Evolutionary conservation across 352 stramenopile species (phyloP).

Genomic region (Phytophthora boehmeriae): DNA sequence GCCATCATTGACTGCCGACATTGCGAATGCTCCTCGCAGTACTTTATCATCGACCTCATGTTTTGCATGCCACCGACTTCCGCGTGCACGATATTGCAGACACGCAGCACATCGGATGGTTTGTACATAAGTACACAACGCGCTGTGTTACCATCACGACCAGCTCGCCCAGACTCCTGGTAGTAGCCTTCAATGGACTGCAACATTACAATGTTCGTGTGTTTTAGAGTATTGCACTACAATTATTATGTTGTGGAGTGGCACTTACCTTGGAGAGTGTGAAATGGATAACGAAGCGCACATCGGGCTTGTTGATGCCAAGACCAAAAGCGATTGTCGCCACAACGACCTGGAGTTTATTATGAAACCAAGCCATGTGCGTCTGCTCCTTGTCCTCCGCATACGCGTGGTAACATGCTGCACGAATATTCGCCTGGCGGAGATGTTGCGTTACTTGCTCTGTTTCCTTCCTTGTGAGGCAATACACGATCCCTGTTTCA

Average conservation of each 20-base stretch:
- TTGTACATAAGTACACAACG: conserved; percentile 91
- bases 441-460: conserved; percentile 88
- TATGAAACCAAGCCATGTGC: conserved; percentile 59
- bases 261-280: conserved; percentile 70
- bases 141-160: conserved; percentile 91
- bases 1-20: conserved; percentile 59
- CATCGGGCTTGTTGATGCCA: conserved; percentile 94
- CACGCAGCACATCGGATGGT: conserved; percentile 72
- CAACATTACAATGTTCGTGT: conserved; percentile 16
- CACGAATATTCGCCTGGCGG: conserved; percentile 68
- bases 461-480: conserved; percentile 91
- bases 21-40: conserved; percentile 42
- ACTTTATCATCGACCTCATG: conserved; percentile 69
- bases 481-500: conserved; percentile 93
- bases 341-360: conserved; percentile 87
- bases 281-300: conserved; percentile 93
- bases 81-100: conserved; percentile 68
- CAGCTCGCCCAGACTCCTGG: conserved; percentile 96
- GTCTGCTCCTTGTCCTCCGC: conserved; percentile 72
- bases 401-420: conserved; percentile 90
- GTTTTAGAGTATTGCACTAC: too few relatives aligned
- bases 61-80: conserved; percentile 71
- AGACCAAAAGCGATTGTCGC: conserved; percentile 95
- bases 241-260: too few relatives aligned
- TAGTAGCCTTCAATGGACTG: conserved; percentile 97